Evolutionary conservation across 257 asterid species (phyloP), one percentile per base, ranked within the genome.

Genomic region (Ophiorrhiza pumila): DNA sequence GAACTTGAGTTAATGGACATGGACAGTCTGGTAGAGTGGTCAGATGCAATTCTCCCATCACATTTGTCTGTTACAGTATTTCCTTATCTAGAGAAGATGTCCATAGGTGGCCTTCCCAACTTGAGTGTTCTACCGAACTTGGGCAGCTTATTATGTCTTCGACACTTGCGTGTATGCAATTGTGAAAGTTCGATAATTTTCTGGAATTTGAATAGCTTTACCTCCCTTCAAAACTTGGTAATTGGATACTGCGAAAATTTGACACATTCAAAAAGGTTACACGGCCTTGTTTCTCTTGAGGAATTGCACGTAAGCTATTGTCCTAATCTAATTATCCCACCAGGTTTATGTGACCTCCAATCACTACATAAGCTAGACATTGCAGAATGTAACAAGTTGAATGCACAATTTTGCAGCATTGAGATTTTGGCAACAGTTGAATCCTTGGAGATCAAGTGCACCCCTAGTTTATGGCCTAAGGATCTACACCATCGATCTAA

Each of bases 361-460:
- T 53, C 65, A 1, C 74, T 70, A 8, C 74, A 12, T 20, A 23
- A 22, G 5, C 4, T 41, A 42, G 0, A 0, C 1, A 56, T 70
- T 37, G 7, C 0, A 15, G 1, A 4, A 11, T 71, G 74, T 39
- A 42, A 18, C 29, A 52, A 35, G 39, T 59, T 71, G 14, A 9
- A 15, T 37, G 34, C 66, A 20, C 27, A 27, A 17, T 37, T 62
- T 42, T 62, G 42, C 15, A 62, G 29, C 57, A 5, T 71, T 15
- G 42, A 29, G 20, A 71, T 1, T 7, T 10, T 57, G 5, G 0
- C 45, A 14, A 2, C 68, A 27, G 20, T 71, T 1, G 23, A 41
- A 20, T 1, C 3, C 13, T 42, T 57, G 45, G 0, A 0, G 0
- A 57, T 57, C 1, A 0, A 0, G 2, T 25, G 42, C 34, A 5